Percentiles rank a stretch among this genome's conserved stretches.
phyloP scores from a whole-genome alignment of 2,329 filamentous ascomycete genomes.

The Magnaporthiopsis incrustans region DNA sequence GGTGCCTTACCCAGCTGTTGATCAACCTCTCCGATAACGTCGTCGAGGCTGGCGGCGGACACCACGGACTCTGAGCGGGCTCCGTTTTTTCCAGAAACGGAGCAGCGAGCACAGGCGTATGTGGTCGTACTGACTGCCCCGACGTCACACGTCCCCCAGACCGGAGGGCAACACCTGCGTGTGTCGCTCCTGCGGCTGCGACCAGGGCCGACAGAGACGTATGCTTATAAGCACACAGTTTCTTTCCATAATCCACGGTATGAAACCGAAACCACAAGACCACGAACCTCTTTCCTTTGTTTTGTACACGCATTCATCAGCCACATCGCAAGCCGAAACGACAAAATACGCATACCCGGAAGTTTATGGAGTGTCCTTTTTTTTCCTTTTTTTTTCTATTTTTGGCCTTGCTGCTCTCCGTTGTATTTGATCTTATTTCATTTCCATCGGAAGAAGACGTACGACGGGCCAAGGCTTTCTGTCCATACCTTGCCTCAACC shows the following conservation, averaged over 20 bases:
- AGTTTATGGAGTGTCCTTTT: constrained; percentile 3
- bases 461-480: not conserved
- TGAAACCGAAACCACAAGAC: not conserved
- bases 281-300: not conserved
- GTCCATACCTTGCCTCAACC: not conserved
- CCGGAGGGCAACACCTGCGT: not conserved
- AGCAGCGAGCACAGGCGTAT: not conserved
- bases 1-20: constrained; percentile 91
- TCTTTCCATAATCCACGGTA: not conserved
- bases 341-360: constrained; percentile 7
- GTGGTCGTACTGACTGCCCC: not conserved
- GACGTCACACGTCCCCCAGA: not conserved
- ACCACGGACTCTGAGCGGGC: constrained; percentile 11
- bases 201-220: not conserved
- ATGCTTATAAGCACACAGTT: not conserved
- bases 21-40: constrained; percentile 94
- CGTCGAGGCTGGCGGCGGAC: constrained; percentile 34
- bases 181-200: not conserved
- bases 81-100: not conserved
- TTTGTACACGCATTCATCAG: not conserved
- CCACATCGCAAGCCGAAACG: not conserved
- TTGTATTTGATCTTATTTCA: not conserved
- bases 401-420: not conserved
- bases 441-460: not conserved
- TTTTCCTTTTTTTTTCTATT: not conserved